Percentiles rank a stretch among this genome's conserved stretches.
Evolutionary conservation across 768 basidiomycete genomes (phyloP).

Genomic region (Wakefieldia striispora): DNA sequence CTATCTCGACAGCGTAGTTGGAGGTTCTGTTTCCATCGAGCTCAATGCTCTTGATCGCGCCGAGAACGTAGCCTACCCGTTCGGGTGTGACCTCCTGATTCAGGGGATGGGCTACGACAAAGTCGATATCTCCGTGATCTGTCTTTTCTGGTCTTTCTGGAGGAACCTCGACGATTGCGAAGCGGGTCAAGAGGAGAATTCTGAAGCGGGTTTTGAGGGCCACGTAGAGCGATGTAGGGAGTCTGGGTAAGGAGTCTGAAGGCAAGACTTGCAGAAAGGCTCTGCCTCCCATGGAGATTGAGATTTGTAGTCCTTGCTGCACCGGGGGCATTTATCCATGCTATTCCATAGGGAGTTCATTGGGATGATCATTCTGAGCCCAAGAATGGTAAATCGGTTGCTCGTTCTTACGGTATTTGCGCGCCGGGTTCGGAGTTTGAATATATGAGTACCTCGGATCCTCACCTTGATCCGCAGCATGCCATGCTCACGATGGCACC

Average conservation of each 20-base stretch:
- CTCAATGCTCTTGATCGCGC: constrained; percentile 46
- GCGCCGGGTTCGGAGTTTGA: background rate
- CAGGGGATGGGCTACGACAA: constrained; percentile 52
- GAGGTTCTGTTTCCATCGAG: constrained; percentile 55
- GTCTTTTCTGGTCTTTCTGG: constrained; percentile 62
- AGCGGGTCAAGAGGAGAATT: constrained; percentile 44
- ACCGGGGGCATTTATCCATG: background rate
- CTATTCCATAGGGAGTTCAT: background rate
- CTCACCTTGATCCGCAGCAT: too few species aligned
- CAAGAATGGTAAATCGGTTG: constrained; percentile 6
- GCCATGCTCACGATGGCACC: too few species aligned
- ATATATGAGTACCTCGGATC: background rate
- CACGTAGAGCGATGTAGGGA: constrained; percentile 54
- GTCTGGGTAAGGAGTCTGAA: constrained; percentile 53
- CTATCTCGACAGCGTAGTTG: constrained; percentile 57
- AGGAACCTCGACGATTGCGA: constrained; percentile 52
- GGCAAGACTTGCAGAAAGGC: constrained; percentile 53
- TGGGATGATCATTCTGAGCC: constrained; percentile 15
- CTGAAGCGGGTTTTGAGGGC: constrained; percentile 47
- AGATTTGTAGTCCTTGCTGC: background rate
- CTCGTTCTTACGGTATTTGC: background rate
- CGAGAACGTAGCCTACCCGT: constrained; percentile 39
- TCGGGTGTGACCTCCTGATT: constrained; percentile 31
- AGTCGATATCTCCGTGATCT: constrained; percentile 70
- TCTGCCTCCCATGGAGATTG: constrained; percentile 60